phyloP scores from a whole-genome alignment of 2,329 filamentous ascomycete genomes.

The Alternaria arborescens region DNA sequence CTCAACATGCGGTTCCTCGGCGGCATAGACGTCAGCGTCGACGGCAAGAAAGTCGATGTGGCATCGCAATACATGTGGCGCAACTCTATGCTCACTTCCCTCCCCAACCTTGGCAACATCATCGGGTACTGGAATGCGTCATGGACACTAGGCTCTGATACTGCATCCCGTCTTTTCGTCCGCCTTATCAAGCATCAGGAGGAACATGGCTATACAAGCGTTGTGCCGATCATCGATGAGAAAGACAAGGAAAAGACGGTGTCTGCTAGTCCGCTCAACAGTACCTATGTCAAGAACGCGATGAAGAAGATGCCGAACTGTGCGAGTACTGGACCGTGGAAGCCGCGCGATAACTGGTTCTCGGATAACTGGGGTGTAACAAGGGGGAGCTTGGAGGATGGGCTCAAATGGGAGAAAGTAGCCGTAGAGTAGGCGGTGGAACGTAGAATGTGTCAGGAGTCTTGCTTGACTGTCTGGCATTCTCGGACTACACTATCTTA shows the following conservation, averaged over 20 bases:
- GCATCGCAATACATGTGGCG: constrained; percentile 67
- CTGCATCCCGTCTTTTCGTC: constrained; percentile 59
- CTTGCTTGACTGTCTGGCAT: neutral
- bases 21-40: constrained; percentile 60
- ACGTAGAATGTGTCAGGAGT: neutral
- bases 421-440: constrained; percentile 1
- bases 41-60: constrained; percentile 58
- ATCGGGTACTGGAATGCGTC: constrained; percentile 68
- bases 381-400: constrained; percentile 53
- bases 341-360: constrained; percentile 55
- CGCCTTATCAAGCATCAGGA: constrained; percentile 63
- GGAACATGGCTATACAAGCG: constrained; percentile 52
- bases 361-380: constrained; percentile 55
- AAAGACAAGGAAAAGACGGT: constrained; percentile 51
- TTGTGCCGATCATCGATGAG: constrained; percentile 56
- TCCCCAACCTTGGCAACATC: constrained; percentile 68
- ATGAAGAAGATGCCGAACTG: constrained; percentile 56
- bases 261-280: constrained; percentile 57
- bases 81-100: constrained; percentile 66
- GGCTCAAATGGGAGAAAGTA: constrained; percentile 48
- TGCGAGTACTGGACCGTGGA: constrained; percentile 56
- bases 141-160: constrained; percentile 71
- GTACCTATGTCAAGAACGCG: constrained; percentile 61
- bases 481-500: neutral
- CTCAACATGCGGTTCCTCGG: constrained; percentile 66